These are phyloP conservation scores for Agrostemma githago DNA, from an alignment of 148 eudicot species.

Conservation along the genomic window DNA sequence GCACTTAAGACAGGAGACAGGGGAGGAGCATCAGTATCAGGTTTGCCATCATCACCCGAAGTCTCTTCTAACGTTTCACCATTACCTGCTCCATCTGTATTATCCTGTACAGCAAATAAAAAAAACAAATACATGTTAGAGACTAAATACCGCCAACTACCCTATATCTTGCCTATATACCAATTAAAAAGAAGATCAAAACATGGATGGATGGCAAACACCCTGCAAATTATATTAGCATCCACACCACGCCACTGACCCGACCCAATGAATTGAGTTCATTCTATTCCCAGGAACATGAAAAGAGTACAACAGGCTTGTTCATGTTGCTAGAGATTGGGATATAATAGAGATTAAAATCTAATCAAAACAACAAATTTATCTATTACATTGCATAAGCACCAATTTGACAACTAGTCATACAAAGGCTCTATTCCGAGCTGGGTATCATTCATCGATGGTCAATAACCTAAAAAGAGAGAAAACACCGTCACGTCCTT, in stretches of 20 bases:
- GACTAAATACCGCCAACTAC: background rate
- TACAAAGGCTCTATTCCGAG: too few relatives aligned
- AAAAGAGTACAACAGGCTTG: too few relatives aligned
- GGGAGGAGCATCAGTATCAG: conserved; percentile 39
- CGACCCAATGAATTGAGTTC: too few relatives aligned
- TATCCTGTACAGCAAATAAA: conserved; percentile 35
- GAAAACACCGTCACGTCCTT: too few relatives aligned
- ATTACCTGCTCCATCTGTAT: conserved; percentile 35
- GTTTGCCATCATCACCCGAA: conserved; percentile 33
- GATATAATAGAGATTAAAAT: too few relatives aligned
- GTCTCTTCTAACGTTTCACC: conserved; percentile 31
- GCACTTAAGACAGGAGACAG: conserved; percentile 40
- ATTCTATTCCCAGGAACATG: too few relatives aligned
- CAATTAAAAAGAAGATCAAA: background rate
- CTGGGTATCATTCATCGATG: too few relatives aligned
- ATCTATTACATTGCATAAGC: too few relatives aligned
- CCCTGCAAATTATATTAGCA: background rate
- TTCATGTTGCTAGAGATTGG: too few relatives aligned
- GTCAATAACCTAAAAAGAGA: too few relatives aligned
- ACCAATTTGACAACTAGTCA: too few relatives aligned
- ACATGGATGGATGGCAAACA: background rate
- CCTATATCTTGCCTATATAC: background rate
- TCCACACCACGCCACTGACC: background rate
- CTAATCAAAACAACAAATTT: too few relatives aligned
- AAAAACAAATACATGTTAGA: conserved; percentile 6